Evolutionary conservation across 1,139 yeast species (phyloP).

Genomic region (Diutina mesorugosa): DNA sequence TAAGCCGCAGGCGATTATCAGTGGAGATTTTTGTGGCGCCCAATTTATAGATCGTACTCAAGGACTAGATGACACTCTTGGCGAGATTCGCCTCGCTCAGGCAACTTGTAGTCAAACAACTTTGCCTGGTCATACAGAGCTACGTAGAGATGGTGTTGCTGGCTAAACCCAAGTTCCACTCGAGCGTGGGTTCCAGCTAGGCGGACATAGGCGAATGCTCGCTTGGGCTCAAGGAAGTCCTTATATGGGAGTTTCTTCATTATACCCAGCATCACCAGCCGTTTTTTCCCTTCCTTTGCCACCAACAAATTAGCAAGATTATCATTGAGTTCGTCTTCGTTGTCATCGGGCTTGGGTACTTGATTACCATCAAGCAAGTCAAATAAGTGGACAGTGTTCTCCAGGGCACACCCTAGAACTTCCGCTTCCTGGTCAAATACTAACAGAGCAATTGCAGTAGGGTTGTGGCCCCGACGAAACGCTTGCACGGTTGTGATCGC

Average conservation of each 20-base stretch:
- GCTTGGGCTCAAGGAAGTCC: slow-evolving; percentile 27
- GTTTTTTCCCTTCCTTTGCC: slow-evolving; percentile 6
- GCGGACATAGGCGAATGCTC: slow-evolving; percentile 31
- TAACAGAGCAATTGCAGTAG: not conserved
- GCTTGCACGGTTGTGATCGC: not conserved
- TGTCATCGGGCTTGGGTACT: not conserved
- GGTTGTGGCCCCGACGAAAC: not conserved
- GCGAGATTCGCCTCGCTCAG: slow-evolving; percentile 15
- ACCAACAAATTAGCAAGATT: slow-evolving; percentile 29
- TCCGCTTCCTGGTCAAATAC: not conserved
- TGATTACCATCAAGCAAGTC: not conserved
- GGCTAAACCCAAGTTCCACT: slow-evolving; percentile 29
- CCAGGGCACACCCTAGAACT: not conserved
- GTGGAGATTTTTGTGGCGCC: not conserved
- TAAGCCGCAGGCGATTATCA: not conserved
- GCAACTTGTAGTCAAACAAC: slow-evolving; percentile 28
- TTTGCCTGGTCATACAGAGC: slow-evolving; percentile 28
- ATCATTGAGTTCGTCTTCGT: slow-evolving; percentile 19
- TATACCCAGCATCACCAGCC: slow-evolving; percentile 11
- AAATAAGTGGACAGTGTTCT: not conserved
- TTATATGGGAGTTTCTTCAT: slow-evolving; percentile 30
- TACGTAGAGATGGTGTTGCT: slow-evolving; percentile 16
- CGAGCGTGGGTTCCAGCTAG: slow-evolving; percentile 20
- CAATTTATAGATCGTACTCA: slow-evolving; percentile 3
- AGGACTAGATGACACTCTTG: slow-evolving; percentile 18